phyloP scores from a whole-genome alignment of 768 basidiomycete species.

The Lactifluus piperatus region DNA sequence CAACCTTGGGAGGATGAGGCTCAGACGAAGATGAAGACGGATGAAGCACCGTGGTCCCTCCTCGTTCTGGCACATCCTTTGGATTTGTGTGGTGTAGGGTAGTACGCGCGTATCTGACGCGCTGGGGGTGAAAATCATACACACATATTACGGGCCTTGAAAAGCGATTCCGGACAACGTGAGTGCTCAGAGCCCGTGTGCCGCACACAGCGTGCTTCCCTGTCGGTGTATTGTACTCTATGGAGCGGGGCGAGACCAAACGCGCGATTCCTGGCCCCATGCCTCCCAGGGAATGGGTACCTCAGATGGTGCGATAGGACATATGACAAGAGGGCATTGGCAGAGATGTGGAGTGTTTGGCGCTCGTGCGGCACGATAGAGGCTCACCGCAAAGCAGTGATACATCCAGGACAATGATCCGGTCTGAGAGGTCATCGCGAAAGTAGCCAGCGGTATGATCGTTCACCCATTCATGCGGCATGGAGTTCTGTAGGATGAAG shows the following conservation, averaged over 20 bases:
- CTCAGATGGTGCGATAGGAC: not conserved
- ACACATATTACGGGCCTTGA: not conserved
- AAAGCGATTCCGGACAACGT: not conserved
- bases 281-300: not conserved
- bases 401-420: too few species aligned
- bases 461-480: not conserved
- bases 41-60: not conserved
- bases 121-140: conserved; percentile 1
- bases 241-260: not conserved
- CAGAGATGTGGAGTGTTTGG: not conserved
- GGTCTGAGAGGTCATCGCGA: not conserved
- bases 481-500: too few species aligned
- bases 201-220: not conserved
- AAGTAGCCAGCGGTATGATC: not conserved
- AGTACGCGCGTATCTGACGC: not conserved
- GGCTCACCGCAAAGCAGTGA: not conserved
- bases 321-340: not conserved
- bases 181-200: not conserved
- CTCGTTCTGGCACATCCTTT: too few species aligned
- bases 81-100: not conserved
- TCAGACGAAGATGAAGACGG: not conserved
- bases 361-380: not conserved
- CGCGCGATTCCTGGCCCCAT: not conserved
- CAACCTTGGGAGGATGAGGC: not conserved
- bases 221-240: not conserved